Evolutionary conservation across 352 stramenopile genomes (phyloP).

Genomic region (Pythium guiyangense): DNA sequence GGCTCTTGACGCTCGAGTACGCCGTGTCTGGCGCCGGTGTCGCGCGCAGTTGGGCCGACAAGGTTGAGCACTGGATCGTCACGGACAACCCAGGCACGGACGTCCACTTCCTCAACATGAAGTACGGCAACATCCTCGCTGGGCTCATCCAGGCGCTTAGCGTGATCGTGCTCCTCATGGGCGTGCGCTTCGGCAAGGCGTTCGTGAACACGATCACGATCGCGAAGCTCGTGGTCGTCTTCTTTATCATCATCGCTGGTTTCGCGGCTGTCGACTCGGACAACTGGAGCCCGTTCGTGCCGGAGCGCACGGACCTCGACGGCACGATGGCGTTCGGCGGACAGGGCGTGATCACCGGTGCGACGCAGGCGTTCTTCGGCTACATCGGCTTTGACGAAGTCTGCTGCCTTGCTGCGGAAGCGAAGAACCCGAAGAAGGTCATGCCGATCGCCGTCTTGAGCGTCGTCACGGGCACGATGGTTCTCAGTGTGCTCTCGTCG

Average conservation of each 20-base stretch:
- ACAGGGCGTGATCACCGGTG: slow-evolving; percentile 72
- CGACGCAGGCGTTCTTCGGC: slow-evolving; percentile 90
- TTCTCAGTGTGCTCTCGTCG: slow-evolving; percentile 69
- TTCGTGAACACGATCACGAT: slow-evolving; percentile 82
- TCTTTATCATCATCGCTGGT: slow-evolving; percentile 87
- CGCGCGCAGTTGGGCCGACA: slow-evolving; percentile 89
- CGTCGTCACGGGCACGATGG: slow-evolving; percentile 65
- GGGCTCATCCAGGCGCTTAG: slow-evolving; percentile 57
- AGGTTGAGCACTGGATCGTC: slow-evolving; percentile 72
- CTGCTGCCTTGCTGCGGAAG: slow-evolving; percentile 81
- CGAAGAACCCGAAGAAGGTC: slow-evolving; percentile 72
- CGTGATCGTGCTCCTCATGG: slow-evolving; percentile 63
- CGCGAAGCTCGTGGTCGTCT: slow-evolving; percentile 73
- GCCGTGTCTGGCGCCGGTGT: slow-evolving; percentile 84
- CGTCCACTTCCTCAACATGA: slow-evolving; percentile 44
- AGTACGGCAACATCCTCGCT: slow-evolving; percentile 42
- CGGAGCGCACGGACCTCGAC: slow-evolving; percentile 17
- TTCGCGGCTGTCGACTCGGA: slow-evolving; percentile 68
- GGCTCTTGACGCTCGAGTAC: too few species aligned
- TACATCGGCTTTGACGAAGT: slow-evolving; percentile 95
- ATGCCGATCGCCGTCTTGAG: slow-evolving; percentile 79
- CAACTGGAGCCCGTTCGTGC: slow-evolving; percentile 87
- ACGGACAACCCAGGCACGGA: slow-evolving; percentile 29
- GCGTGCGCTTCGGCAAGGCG: slow-evolving; percentile 81
- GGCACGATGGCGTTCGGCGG: slow-evolving; percentile 32